A percentile compares a stretch with the other conserved stretches of the same genome.
Evolutionary conservation across 2,329 filamentous ascomycete genomes (phyloP).

Genomic region (Monilinia fructicola): DNA sequence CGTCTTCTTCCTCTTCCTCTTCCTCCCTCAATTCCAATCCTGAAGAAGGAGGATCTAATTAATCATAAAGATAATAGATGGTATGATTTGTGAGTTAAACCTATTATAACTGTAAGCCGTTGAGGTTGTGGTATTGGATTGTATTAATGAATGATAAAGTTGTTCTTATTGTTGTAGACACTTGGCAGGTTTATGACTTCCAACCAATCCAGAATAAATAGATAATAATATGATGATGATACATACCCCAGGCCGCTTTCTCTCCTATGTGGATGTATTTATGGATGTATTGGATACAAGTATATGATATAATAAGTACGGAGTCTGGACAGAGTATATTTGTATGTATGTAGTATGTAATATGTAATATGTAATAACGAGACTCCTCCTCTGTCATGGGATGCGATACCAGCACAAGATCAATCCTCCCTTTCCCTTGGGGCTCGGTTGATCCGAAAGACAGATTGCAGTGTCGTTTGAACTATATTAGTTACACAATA

Average conservation of each 20-base stretch:
- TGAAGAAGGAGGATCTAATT: not conserved
- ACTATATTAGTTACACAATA: conserved; percentile 44
- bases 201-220: no score
- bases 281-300: no score
- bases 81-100: not conserved
- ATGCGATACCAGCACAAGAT: not conserved
- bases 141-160: no score
- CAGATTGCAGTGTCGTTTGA: conserved; percentile 38
- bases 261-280: no score
- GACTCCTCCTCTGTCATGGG: not conserved
- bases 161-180: conserved; percentile 11
- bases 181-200: conserved; percentile 5
- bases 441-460: conserved; percentile 31
- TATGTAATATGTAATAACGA: no score
- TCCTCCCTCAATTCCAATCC: conserved; percentile 10
- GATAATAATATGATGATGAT: no score
- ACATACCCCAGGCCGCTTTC: not conserved
- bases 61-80: conserved; percentile 12
- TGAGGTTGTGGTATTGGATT: no score
- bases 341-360: no score
- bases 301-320: no score
- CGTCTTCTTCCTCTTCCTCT: not conserved
- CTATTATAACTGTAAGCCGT: not conserved
- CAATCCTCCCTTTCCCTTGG: conserved; percentile 11
- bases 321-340: no score